Evolutionary conservation across 2,329 filamentous ascomycete genomes (phyloP).

Genomic region (Cyphellophora attinorum): DNA sequence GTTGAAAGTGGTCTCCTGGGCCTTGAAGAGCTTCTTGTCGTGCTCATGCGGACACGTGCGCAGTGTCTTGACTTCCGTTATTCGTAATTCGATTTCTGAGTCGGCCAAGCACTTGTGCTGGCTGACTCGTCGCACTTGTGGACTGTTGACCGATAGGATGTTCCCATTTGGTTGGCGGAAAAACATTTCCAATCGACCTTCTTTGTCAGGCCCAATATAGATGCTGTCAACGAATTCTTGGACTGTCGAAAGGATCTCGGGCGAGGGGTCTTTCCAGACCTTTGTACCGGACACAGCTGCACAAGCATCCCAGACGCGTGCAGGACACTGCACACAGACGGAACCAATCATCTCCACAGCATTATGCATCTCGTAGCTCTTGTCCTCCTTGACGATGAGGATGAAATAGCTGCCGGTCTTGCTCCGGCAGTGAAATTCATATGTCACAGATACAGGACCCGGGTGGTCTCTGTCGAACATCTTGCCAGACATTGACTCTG

Average conservation of each 20-base stretch:
- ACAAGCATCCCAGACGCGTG: slow-evolving; percentile 30
- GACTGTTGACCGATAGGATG: slow-evolving; percentile 12
- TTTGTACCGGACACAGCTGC: slow-evolving; percentile 21
- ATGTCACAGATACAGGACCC: slow-evolving; percentile 17
- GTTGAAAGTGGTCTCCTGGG: slow-evolving; percentile 17
- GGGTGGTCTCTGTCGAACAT: slow-evolving; percentile 8
- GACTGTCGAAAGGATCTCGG: slow-evolving; percentile 21
- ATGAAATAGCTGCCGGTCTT: slow-evolving; percentile 22
- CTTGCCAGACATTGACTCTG: slow-evolving; percentile 6
- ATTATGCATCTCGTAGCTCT: slow-evolving; percentile 21
- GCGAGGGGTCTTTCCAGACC: slow-evolving; percentile 16
- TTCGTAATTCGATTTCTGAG: slow-evolving; percentile 17
- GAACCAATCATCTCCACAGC: slow-evolving; percentile 22
- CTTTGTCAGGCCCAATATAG: slow-evolving; percentile 22
- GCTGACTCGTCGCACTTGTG: slow-evolving; percentile 7
- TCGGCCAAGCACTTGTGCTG: slow-evolving; percentile 17
- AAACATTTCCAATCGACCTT: slow-evolving; percentile 20
- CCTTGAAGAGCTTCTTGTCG: slow-evolving; percentile 21
- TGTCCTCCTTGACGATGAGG: slow-evolving; percentile 24
- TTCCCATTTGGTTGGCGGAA: slow-evolving; percentile 17
- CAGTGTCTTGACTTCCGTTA: slow-evolving; percentile 30
- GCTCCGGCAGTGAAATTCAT: slow-evolving; percentile 31
- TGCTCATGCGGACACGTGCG: slow-evolving; percentile 15
- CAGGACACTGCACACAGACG: slow-evolving; percentile 30
- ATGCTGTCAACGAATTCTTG: slow-evolving; percentile 24